Evolutionary conservation across 352 stramenopile species (phyloP), one percentile per base, ranked within the genome.

Genomic region (Pythium pectinolyticum): DNA sequence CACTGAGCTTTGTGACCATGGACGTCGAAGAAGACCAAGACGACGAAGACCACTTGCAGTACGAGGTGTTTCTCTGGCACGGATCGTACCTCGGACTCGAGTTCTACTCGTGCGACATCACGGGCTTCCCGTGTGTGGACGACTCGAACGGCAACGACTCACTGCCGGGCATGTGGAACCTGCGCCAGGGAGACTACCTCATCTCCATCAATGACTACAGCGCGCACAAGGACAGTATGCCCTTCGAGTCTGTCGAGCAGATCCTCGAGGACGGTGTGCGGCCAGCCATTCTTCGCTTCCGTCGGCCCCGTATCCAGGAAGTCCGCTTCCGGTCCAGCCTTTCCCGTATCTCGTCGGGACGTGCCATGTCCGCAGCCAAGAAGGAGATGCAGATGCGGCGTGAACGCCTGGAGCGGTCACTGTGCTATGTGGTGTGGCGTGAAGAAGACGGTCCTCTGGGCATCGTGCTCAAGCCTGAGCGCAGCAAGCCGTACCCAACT

Each of bases 381-480:
- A 56, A 57, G 27, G 63, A 79, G n/a, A 65, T 75, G 32, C 73
- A 77, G 31, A 62, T 64, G 43, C 70, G 72, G n/a, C 81, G 81
- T 47, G 75, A 86, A 45, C 69, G 75, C 7, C 74, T 88, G 5
- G 77, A 90, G 66, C 62, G 69, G 20, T 78, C 76, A 20, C 65
- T 90, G 46, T 83, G 78, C 53, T 86, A 90, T 59, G 56, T 90
- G 9, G 73, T 90, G 32, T 89, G 79, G 77, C 70, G 78, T 50
- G 82, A 90, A 65, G 82, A 89, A 51, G 77, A 89, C 52, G 77
- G 74, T 0, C 66, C 74, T 10, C 68, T 90, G 11, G 82, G 82
- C 19, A 76, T 90, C 32, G 74, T 67, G 37, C 67, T 90, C 49
- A 84, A 84, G 46, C 75, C 71, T 6, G 66, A 86, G 41, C 64